These are phyloP conservation scores for Tetrastigma voinierianum DNA, from an alignment of 164 flowering plant species.

Conservation along the genomic window DNA sequence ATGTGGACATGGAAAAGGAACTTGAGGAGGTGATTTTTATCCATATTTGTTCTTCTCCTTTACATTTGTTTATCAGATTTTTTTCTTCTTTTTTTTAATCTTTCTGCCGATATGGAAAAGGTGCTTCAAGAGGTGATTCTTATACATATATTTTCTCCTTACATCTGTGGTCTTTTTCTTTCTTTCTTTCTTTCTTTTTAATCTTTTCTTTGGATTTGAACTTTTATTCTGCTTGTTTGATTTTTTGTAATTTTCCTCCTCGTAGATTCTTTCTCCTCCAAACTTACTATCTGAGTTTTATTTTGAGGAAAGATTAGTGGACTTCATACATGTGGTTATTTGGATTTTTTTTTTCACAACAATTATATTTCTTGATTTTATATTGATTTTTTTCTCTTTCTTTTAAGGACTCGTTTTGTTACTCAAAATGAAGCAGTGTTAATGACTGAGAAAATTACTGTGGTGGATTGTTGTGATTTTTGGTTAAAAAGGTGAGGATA, in stretches of 20 bases:
- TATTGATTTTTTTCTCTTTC: not conserved
- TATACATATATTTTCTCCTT: not conserved
- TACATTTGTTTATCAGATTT: no score
- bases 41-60: not conserved
- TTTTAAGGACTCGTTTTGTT: slow-evolving; percentile 40
- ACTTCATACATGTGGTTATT: slow-evolving; percentile 4
- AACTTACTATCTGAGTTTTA: not conserved
- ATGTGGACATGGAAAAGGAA: slow-evolving; percentile 91
- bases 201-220: not conserved
- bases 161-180: not conserved
- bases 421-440: slow-evolving; percentile 38
- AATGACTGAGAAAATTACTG: slow-evolving; percentile 16
- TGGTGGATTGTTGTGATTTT: slow-evolving; percentile 32
- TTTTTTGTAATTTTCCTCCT: not conserved
- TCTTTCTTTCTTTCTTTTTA: not conserved
- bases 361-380: not conserved
- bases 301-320: not conserved
- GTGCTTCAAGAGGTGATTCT: no score
- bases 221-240: not conserved
- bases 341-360: not conserved
- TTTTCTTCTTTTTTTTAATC: no score
- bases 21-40: slow-evolving; percentile 67
- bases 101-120: no score
- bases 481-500: slow-evolving; percentile 51
- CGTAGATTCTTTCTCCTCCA: not conserved